phyloP scores from a whole-genome alignment of 192 early-diverging fungal species.

The Oehlia diaphana region DNA sequence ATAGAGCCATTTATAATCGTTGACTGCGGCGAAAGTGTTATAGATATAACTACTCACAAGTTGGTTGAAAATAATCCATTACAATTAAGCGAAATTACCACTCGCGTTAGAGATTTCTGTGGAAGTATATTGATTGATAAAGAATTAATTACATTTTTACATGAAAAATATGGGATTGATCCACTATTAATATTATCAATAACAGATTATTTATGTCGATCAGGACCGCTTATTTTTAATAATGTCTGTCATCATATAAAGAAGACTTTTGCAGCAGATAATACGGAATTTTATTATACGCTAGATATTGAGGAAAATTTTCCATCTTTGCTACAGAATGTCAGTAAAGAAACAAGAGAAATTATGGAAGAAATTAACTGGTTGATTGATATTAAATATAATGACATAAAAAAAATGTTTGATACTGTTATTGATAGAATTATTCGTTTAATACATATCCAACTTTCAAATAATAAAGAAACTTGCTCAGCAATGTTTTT shows the following conservation, averaged over 20 bases:
- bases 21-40: constrained; percentile 44
- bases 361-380: no score
- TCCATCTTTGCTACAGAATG: no score
- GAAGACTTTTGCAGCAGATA: background rate
- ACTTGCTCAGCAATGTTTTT: no score
- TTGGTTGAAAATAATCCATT: constrained; percentile 4
- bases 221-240: background rate
- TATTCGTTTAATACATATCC: no score
- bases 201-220: constrained; percentile 10
- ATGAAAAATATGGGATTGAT: constrained; percentile 41
- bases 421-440: no score
- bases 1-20: constrained; percentile 39
- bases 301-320: no score
- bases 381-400: no score
- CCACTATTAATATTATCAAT: constrained; percentile 26
- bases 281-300: background rate
- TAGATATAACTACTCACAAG: constrained; percentile 39
- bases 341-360: no score
- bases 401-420: no score
- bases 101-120: constrained; percentile 31
- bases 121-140: constrained; percentile 46
- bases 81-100: constrained; percentile 32
- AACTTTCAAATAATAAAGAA: no score
- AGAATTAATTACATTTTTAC: constrained; percentile 42
- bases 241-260: no score